A percentile compares a stretch with the other conserved stretches of the same genome.
These are phyloP conservation scores for Talaromyces sp. DNA, from an alignment of 2,329 filamentous ascomycete genomes.

Conservation along the genomic window DNA sequence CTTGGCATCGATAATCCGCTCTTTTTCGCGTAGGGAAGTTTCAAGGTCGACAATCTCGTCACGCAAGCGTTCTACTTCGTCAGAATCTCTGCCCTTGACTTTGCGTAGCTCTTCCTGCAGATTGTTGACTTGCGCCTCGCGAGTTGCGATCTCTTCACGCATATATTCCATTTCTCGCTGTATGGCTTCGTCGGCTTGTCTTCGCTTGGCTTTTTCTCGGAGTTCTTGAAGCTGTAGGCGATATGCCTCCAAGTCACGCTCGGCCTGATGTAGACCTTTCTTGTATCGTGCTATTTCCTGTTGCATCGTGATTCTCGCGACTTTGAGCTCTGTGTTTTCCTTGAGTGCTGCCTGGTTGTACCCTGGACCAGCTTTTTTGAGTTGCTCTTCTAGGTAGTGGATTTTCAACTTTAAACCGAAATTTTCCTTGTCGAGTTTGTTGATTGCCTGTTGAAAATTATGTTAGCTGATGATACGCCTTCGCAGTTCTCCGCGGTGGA, in stretches of 20 bases:
- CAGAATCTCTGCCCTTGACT: constrained; percentile 53
- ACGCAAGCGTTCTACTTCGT: constrained; percentile 63
- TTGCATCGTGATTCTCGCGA: constrained; percentile 85
- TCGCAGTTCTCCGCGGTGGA: neutral
- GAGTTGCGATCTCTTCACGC: constrained; percentile 48
- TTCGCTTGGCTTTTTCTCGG: constrained; percentile 74
- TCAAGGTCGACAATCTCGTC: constrained; percentile 75
- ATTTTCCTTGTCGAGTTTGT: constrained; percentile 97
- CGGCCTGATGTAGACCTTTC: constrained; percentile 76
- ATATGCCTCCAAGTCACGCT: constrained; percentile 82
- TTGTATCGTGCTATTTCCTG: constrained; percentile 81
- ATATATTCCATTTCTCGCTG: constrained; percentile 57
- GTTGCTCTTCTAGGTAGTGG: constrained; percentile 87
- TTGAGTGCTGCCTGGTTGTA: constrained; percentile 85
- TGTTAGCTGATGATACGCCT: neutral
- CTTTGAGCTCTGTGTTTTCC: constrained; percentile 95
- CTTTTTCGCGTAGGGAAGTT: constrained; percentile 70
- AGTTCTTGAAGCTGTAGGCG: constrained; percentile 76
- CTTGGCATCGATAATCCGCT: constrained; percentile 66
- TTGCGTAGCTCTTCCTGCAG: constrained; percentile 54
- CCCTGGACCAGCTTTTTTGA: constrained; percentile 81
- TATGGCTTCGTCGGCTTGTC: constrained; percentile 68
- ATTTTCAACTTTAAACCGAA: constrained; percentile 96
- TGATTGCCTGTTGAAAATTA: constrained; percentile 58
- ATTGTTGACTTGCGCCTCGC: constrained; percentile 42